Base-by-base conservation (phyloP, 1,139 yeast genomes). In the Geotrichum siamense region DNA sequence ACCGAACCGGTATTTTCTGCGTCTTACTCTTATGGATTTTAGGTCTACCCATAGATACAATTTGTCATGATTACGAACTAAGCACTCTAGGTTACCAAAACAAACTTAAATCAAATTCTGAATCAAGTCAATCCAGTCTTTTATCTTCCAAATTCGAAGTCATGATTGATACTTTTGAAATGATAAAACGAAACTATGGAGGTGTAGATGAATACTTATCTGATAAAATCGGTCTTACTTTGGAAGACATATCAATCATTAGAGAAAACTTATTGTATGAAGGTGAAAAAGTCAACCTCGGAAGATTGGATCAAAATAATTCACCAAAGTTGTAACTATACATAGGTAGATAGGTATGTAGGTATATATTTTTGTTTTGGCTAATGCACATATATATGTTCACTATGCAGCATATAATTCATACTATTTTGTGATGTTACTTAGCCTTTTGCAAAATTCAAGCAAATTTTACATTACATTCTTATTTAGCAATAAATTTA, bases 1-100 rank as follows among this genome's bases (percentile, higher is more conserved):
- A 86, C 59, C 71, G 94, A 40, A 85, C 95, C 0, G 95, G 95
- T 0, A 69, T 84, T 12, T 60, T 82, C 51, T 74, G 79, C 2
- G 83, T 85, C 77, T 62, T 85, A 45, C 66, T 84, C 2, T 66
- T 85, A 38, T 63, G 76, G 25, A 62, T 84, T 21, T 67, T 75
- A 13, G 87, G 84, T 0, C 83, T 84, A 5, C 85, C 81, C 48
- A 68, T 70, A 15, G 75, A 76, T 52, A 76, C 78, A 2, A 71
- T 85, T 34, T 79, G 86, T 2, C 74, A 77, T 51, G 93, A 83
- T 59, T 79, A 82, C 55, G 93, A 82, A 58, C 64, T 84, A 56
- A 82, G 94, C 1, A 72, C 83, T 0, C 56, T 74, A 41, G 94
- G 94, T 35, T 17, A 27, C 13, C 19, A 28, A 36, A 2, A n/a